Base-by-base conservation (phyloP, 1,139 yeast species). In the Hansenula anomala region DNA sequence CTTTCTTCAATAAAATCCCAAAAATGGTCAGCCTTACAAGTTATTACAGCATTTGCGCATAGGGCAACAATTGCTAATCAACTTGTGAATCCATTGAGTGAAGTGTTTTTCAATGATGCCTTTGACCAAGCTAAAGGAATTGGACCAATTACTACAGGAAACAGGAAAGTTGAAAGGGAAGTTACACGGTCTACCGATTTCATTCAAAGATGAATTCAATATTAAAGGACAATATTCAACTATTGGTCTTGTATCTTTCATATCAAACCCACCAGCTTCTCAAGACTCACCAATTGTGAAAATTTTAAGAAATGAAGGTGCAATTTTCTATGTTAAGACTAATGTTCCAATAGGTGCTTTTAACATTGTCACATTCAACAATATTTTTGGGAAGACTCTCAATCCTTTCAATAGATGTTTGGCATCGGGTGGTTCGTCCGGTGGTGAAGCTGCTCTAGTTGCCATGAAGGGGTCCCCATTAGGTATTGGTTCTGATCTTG, bases 171-270 rank as follows among this genome's bases (percentile, higher is more conserved):
- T 64, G 0, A 44, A 63, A 14, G 84, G 85, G 9, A 80, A 82
- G 4, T 59, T 83, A 24, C 87, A 83, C 39, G 92, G 92, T 3
- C 63, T 83, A 39, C 89, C 76, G 10, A 67, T 83, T 36, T 78
- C 87, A 1, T 52, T 81, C 37, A 73, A 73, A 46, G 81, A 75
- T 45, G 75, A 73, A 43, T 62, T 73, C 37, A 71, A 73, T 39
- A 43, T 75, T 15, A 63, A 59, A 34, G 78, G 77, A 2, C 49
- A 63, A 13, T 66, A 61, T 18, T 63, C 75, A 0, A 60, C 75
- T 1, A 52, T 73, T 22, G 80, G 78, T 3, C 66, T 66, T 34
- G 60, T 69, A 7, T 69, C 68, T 54, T 29, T 60, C 53, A 28
- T 56, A 45, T 28, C 59, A 45, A 31, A 56, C 51, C 56, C 75